phyloP scores from a whole-genome alignment of 176 grass and related monocot species.

The barley (Hordeum vulgare) region DNA sequence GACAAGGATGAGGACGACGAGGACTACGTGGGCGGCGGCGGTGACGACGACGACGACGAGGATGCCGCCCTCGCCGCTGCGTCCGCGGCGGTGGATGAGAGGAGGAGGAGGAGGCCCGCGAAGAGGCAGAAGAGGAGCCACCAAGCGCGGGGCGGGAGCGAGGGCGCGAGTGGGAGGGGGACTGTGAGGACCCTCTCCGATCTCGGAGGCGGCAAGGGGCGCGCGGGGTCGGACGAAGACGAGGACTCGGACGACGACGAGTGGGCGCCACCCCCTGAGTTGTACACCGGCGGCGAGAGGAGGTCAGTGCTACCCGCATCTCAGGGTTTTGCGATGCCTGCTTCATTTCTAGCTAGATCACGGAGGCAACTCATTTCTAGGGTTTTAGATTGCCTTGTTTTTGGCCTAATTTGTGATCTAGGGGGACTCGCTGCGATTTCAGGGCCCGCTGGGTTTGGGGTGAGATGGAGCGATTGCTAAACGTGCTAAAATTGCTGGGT shows the following conservation, averaged over 20 bases:
- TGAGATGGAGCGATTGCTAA: background rate
- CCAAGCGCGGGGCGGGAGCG: background rate
- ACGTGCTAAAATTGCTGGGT: background rate
- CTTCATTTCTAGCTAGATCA: background rate
- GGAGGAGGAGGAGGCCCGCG: slow-evolving; percentile 15
- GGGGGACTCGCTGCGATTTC: background rate
- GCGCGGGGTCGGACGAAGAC: slow-evolving; percentile 28
- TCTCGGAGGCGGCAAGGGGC: slow-evolving; percentile 30
- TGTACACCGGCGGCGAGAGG: slow-evolving; percentile 50
- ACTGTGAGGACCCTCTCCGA: slow-evolving; percentile 48
- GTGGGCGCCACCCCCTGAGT: slow-evolving; percentile 38
- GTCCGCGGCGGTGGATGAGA: slow-evolving; percentile 9
- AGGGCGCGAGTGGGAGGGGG: slow-evolving; percentile 18
- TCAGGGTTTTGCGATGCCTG: background rate
- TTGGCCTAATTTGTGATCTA: background rate
- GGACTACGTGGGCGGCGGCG: slow-evolving; percentile 29
- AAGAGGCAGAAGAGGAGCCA: slow-evolving; percentile 44
- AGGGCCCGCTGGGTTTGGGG: background rate
- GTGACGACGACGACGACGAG: slow-evolving; percentile 18
- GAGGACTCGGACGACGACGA: slow-evolving; percentile 42
- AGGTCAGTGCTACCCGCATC: slow-evolving; percentile 35
- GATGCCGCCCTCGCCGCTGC: slow-evolving; percentile 31
- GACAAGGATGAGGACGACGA: slow-evolving; percentile 26
- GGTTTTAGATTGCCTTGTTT: slow-evolving; percentile 19
- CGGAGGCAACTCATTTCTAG: slow-evolving; percentile 8